These are phyloP conservation scores for Cryptococcus sp. DNA, from an alignment of 1,284 basidiomycete genomes.

Conservation along the genomic window DNA sequence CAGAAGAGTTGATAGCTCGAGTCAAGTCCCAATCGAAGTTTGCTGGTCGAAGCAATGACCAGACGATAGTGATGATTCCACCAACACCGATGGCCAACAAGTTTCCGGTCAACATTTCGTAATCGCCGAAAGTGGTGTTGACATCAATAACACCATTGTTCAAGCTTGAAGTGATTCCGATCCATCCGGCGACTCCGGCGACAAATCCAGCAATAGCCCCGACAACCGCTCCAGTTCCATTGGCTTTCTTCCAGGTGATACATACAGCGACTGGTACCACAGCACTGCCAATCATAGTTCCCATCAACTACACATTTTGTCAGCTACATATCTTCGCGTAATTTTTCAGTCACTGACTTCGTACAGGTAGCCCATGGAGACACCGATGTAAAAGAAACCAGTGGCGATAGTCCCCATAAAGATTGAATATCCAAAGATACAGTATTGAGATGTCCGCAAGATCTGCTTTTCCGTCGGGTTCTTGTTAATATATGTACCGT, in stretches of 20 bases:
- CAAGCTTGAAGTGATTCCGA: conserved; percentile 69
- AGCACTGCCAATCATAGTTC: conserved; percentile 64
- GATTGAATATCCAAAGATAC: conserved; percentile 67
- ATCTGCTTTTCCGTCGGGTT: conserved; percentile 58
- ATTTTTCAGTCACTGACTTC: conserved; percentile 37
- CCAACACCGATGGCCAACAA: conserved; percentile 77
- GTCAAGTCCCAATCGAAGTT: conserved; percentile 74
- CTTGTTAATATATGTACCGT: conserved; percentile 57
- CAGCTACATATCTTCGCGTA: too few relatives aligned
- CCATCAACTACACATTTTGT: conserved; percentile 18
- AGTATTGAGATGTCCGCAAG: conserved; percentile 50
- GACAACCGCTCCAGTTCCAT: conserved; percentile 69
- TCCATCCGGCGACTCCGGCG: conserved; percentile 70
- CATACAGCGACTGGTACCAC: conserved; percentile 81
- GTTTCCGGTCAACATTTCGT: conserved; percentile 69
- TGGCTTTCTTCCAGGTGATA: conserved; percentile 76
- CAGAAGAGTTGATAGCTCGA: conserved; percentile 63
- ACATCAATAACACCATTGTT: conserved; percentile 71
- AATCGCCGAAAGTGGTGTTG: conserved; percentile 59
- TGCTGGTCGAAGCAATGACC: conserved; percentile 67
- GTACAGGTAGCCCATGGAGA: conserved; percentile 85
- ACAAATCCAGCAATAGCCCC: conserved; percentile 68
- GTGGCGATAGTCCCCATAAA: conserved; percentile 76
- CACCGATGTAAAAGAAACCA: conserved; percentile 83
- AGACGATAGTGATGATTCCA: conserved; percentile 64